Evolutionary conservation across 2,329 filamentous ascomycete genomes (phyloP), one percentile per base, ranked within the genome.

Genomic region (Diaporthe sp.): DNA sequence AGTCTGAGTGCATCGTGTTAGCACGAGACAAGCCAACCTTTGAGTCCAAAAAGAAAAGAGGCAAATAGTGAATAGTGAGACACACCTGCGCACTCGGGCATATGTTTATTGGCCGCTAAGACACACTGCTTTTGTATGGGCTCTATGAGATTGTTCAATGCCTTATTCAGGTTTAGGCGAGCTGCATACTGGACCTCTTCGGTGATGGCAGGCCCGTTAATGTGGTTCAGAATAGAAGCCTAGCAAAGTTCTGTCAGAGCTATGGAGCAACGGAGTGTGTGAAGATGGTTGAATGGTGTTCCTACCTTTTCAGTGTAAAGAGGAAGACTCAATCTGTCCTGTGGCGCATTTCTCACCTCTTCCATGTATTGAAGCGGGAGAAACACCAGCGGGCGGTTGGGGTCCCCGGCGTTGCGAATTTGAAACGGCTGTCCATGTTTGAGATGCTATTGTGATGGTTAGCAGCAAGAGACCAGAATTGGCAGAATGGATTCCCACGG

Each of bases 151-250:
- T 57, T 67, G 28, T 73, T 73, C 31, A 73, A 34, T 4, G 71
- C 57, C 8, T 44, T 19, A 9, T 73, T 73, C 6, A 73, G 12
- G n/a, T 73, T 62, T 2, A 73, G 58, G 28, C 44, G 71, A 22
- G 71, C 71, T 51, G 57, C 57, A 65, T 53, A 17, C 7, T 73
- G 71, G n/a, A 73, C 71, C 28, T 73, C 71, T 55, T 73, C 71
- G 2, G 71, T 62, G 58, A 65, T 73, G 17, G 39, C 25, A 13
- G 71, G 71, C 13, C 71, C 71, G 19, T 51, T 61, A 2, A 73
- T 13, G 19, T 73, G 13, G 13, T 53, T 62, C 3, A 73, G 57
- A 34, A 55, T 73, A 5, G 71, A 61, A 28, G 58, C 44, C 62
- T 51, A 37, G 22, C 13, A 15, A 6, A 34, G 51, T 2, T 15